These are phyloP conservation scores for Suillus occidentalis DNA, from an alignment of 768 basidiomycete genomes.

Conservation along the genomic window DNA sequence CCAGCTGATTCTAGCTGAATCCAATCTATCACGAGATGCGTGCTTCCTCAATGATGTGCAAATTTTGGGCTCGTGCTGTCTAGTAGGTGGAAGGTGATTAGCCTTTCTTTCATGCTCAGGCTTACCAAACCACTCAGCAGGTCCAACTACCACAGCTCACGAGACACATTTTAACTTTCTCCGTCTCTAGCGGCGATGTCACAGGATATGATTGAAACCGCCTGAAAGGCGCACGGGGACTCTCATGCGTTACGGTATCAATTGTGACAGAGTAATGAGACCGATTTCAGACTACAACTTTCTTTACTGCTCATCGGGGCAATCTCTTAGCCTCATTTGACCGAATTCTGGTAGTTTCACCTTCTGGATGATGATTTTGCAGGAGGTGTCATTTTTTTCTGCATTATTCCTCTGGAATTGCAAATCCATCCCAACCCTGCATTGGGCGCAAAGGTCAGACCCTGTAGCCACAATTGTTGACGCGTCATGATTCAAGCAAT, in stretches of 20 bases:
- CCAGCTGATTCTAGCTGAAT: neutral
- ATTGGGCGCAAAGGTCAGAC: neutral
- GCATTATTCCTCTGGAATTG: neutral
- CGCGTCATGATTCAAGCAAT: neutral
- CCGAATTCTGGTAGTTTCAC: neutral
- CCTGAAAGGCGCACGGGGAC: neutral
- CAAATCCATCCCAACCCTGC: neutral
- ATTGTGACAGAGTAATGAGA: neutral
- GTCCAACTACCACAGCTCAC: neutral
- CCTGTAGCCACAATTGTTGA: neutral
- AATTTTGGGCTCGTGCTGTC: neutral
- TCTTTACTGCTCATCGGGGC: neutral
- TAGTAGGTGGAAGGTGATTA: neutral
- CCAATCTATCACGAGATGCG: neutral
- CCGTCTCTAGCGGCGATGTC: neutral
- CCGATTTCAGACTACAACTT: neutral
- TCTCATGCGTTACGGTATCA: neutral
- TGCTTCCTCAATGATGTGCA: neutral
- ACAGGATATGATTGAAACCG: neutral
- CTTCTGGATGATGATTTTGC: neutral
- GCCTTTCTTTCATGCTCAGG: neutral
- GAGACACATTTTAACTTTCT: neutral
- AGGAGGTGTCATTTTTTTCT: neutral
- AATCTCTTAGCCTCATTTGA: neutral
- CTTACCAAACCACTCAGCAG: neutral